These are phyloP conservation scores for Coniella vitis DNA, from an alignment of 2,329 filamentous ascomycete species.

Conservation along the genomic window DNA sequence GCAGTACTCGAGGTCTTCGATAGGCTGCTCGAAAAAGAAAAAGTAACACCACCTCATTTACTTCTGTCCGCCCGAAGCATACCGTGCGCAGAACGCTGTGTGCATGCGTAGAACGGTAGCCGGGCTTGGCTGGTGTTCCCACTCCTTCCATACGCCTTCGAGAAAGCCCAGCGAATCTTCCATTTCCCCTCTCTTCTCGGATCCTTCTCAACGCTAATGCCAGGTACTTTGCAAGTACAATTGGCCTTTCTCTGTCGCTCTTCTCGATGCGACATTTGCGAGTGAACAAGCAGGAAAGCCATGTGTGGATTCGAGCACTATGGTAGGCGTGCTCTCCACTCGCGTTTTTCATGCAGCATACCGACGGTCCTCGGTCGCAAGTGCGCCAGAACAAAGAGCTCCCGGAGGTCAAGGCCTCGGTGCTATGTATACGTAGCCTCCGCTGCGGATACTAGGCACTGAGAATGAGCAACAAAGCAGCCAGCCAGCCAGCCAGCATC, in stretches of 20 bases:
- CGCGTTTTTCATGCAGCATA: neutral
- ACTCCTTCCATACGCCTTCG: slow-evolving; percentile 6
- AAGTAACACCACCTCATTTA: too few species aligned
- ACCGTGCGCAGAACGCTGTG: neutral
- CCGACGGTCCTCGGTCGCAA: too few species aligned
- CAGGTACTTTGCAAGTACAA: slow-evolving; percentile 6
- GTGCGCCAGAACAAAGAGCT: too few species aligned
- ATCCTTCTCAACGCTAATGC: slow-evolving; percentile 2
- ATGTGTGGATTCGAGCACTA: too few species aligned
- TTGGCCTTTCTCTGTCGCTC: neutral
- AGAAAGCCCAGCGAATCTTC: slow-evolving; percentile 5
- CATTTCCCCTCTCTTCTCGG: neutral
- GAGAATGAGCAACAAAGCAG: too few species aligned
- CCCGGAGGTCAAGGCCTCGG: too few species aligned
- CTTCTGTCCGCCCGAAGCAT: too few species aligned
- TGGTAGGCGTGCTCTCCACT: neutral
- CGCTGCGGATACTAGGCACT: too few species aligned
- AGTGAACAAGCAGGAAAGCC: neutral
- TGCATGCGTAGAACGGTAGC: neutral
- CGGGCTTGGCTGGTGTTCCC: slow-evolving; percentile 1
- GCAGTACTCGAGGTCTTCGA: too few species aligned
- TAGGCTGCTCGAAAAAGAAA: too few species aligned
- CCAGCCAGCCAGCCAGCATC: neutral
- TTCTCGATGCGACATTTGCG: neutral
- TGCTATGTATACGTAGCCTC: too few species aligned